Conservation (phyloP, 1,284 basidiomycete genomes). For the Mycosarcoma maydis region DNA sequence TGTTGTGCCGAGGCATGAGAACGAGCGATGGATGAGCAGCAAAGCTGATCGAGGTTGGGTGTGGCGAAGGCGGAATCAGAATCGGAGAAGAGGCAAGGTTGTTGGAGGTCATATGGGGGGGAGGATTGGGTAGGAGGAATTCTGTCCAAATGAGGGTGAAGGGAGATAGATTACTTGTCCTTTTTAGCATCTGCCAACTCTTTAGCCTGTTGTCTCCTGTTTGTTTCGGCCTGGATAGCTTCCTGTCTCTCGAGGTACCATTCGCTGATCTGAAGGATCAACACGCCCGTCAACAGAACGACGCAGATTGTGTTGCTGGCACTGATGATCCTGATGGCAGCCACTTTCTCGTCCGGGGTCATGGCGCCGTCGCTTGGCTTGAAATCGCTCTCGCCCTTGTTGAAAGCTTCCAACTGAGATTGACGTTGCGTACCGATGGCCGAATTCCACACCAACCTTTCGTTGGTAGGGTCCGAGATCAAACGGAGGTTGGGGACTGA, state of each 20-base stretch:
- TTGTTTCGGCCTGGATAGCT: conserved; percentile 35
- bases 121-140: background rate
- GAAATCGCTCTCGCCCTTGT: conserved; percentile 29
- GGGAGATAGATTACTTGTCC: conserved; percentile 18
- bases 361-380: conserved; percentile 43
- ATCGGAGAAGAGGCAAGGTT: too few species aligned
- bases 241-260: conserved; percentile 59
- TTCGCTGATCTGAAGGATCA: conserved; percentile 58
- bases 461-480: conserved; percentile 57
- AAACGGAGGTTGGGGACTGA: conserved; percentile 60
- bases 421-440: conserved; percentile 54
- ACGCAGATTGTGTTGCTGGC: conserved; percentile 62
- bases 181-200: conserved; percentile 34
- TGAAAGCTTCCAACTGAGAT: conserved; percentile 32
- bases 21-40: too few species aligned
- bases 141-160: background rate
- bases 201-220: conserved; percentile 28
- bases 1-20: too few species aligned
- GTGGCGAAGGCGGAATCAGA: too few species aligned
- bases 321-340: conserved; percentile 55
- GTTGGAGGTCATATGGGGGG: too few species aligned
- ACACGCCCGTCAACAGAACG: conserved; percentile 55
- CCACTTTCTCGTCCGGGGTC: conserved; percentile 48
- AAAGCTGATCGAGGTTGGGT: too few species aligned
- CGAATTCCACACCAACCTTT: conserved; percentile 39